Evolutionary conservation across 495 filamentous ascomycete genomes (phyloP).

Genomic region (Hypoxylon lienhwacheense): DNA sequence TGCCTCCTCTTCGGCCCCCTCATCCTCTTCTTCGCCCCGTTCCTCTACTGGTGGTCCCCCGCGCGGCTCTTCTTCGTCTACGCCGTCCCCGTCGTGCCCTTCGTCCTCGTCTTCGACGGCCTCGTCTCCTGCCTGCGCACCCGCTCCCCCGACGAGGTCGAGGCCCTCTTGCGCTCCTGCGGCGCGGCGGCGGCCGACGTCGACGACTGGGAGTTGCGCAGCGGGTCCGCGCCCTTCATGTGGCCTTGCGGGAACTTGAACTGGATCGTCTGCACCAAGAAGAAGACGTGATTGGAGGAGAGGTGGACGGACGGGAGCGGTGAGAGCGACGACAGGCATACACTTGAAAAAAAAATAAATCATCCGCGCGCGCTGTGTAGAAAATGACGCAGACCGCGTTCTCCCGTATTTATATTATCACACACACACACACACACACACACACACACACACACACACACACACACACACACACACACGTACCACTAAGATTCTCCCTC

Average conservation of each 20-base stretch:
- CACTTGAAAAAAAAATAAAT: background rate
- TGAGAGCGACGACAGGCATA: slow-evolving; percentile 4
- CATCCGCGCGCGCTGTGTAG: too few species aligned
- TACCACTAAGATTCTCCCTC: too few species aligned
- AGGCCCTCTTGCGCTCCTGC: slow-evolving; percentile 55
- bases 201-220: slow-evolving; percentile 56
- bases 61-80: slow-evolving; percentile 65
- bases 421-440: too few species aligned
- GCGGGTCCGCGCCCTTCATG: slow-evolving; percentile 53
- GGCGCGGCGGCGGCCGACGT: slow-evolving; percentile 50
- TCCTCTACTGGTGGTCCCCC: slow-evolving; percentile 57
- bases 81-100: slow-evolving; percentile 63
- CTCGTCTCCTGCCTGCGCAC: slow-evolving; percentile 65
- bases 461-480: too few species aligned
- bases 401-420: too few species aligned
- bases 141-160: slow-evolving; percentile 64
- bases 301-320: background rate
- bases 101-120: slow-evolving; percentile 68
- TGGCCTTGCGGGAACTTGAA: slow-evolving; percentile 53
- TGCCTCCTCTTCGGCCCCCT: slow-evolving; percentile 58
- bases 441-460: too few species aligned
- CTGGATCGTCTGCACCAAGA: slow-evolving; percentile 54
- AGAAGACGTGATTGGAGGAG: background rate
- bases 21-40: slow-evolving; percentile 55
- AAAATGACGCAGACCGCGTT: too few species aligned